Conservation (phyloP, 2,329 filamentous ascomycete species). For the Pseudocercospora musae region DNA sequence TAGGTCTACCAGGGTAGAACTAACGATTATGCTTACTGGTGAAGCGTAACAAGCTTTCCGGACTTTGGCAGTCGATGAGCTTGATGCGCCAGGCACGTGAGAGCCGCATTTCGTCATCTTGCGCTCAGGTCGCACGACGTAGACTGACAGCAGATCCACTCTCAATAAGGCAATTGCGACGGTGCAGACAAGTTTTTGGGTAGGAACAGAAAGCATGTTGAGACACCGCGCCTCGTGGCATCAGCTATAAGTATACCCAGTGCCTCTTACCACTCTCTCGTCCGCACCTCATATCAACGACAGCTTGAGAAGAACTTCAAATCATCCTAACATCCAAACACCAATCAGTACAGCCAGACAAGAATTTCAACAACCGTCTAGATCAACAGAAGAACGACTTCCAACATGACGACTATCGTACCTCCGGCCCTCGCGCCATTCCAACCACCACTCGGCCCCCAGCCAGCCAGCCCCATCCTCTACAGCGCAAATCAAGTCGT, state of each 20-base stretch:
- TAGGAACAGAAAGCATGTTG: not conserved
- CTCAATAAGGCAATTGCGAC: not conserved
- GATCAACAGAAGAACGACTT: too few species aligned
- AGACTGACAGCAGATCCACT: not conserved
- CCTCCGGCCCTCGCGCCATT: constrained; percentile 22
- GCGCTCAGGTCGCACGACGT: not conserved
- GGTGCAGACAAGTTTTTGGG: not conserved
- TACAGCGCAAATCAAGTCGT: constrained; percentile 38
- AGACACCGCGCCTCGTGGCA: not conserved
- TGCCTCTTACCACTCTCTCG: not conserved
- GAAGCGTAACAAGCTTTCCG: constrained; percentile 3
- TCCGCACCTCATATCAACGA: not conserved
- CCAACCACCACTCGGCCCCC: constrained; percentile 32
- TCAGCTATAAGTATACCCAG: not conserved
- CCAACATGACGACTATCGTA: constrained; percentile 1
- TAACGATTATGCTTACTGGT: not conserved
- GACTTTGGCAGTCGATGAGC: too few species aligned
- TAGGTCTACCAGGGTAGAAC: not conserved
- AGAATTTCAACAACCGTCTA: too few species aligned
- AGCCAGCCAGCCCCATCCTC: constrained; percentile 24
- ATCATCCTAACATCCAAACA: not conserved
- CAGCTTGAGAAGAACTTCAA: not conserved
- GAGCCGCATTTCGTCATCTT: constrained; percentile 3
- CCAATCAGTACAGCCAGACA: too few species aligned
- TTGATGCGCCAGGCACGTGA: too few species aligned